Evolutionary conservation across 768 basidiomycete species (phyloP).

Genomic region (Chalciporus pseudorubinellus): DNA sequence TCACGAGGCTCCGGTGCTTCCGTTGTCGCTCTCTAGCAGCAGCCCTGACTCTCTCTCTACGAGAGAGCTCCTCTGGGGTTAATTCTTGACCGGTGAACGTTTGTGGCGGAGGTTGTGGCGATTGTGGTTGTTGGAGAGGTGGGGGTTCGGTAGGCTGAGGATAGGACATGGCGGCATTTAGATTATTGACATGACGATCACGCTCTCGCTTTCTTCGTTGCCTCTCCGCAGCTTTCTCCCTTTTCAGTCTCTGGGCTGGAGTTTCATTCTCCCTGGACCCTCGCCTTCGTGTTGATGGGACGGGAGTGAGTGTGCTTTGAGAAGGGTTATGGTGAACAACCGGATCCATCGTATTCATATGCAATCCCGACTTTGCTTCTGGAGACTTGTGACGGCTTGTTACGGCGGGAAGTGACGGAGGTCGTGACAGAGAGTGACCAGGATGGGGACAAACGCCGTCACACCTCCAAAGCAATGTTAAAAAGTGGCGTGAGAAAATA

Average conservation of each 20-base stretch:
- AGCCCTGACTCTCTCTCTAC: constrained; percentile 69
- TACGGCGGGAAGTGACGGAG: constrained; percentile 35
- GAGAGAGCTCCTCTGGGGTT: constrained; percentile 61
- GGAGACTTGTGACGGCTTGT: constrained; percentile 33
- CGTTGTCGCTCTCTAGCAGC: constrained; percentile 80
- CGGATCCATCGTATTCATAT: constrained; percentile 35
- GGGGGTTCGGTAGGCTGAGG: constrained; percentile 34
- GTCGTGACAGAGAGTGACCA: constrained; percentile 35
- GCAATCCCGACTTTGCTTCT: constrained; percentile 12
- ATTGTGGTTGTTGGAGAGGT: constrained; percentile 33
- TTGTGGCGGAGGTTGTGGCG: constrained; percentile 25
- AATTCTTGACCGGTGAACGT: constrained; percentile 36
- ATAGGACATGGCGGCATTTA: constrained; percentile 44
- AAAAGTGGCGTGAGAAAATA: constrained; percentile 26
- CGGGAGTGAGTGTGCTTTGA: constrained; percentile 31
- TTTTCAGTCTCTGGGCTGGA: constrained; percentile 66
- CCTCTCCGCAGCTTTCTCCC: constrained; percentile 84
- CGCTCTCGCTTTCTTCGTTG: constrained; percentile 83
- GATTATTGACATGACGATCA: constrained; percentile 43
- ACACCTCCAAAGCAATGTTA: constrained; percentile 3
- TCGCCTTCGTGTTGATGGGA: constrained; percentile 48
- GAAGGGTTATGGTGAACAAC: constrained; percentile 33
- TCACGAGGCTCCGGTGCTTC: constrained; percentile 76
- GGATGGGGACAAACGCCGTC: constrained; percentile 21
- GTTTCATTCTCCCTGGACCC: constrained; percentile 68